Evolutionary conservation across 1,284 basidiomycete species (phyloP), one percentile per base, ranked within the genome.

Genomic region (Anthracocystis panici-leucophaei): DNA sequence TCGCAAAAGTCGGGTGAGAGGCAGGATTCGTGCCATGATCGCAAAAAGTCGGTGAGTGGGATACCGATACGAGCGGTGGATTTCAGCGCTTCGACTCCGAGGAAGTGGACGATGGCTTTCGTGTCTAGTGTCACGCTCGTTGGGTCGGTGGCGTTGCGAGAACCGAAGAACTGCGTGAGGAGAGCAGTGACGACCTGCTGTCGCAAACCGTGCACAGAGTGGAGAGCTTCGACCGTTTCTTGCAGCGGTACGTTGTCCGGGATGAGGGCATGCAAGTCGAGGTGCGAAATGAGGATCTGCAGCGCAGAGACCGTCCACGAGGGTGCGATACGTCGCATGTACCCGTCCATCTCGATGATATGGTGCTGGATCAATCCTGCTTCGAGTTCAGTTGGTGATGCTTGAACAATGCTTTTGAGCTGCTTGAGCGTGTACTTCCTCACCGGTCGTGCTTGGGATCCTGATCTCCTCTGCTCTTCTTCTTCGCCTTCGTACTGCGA

Each of bases 401-500:
- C 80, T 48, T 84, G 83, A 14, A 84, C 80, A 29, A 84, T 72
- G 40, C 74, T 78, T 35, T 70, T 65, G 18, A 84, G 64, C 60
- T 84, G 77, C 35, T 64, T 65, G 42, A 72, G 67, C n/a, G 76
- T 82, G 59, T 83, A 84, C 38, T 63, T 75, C 33, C 77, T 52
- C 20, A 56, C 56, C 2, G 57, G 56, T 25, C 57, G 45, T 16
- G 57, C 49, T 21, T 29, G 25, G 9, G 53, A 20, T 25, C 25
- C 21, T 27, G 27, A 56, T 10, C 27, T 35, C 20, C 54, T 42
- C 21, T 42, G 25, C 20, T 70, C 72, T 46, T 76, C 80, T 12
- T 72, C 70, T 21, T 70, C 69, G 10, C 82, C 82, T 20, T 65
- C 54, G 59, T 81, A 83, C 42, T 56, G 67, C 23, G 64, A 64